These are phyloP conservation scores for Colletotrichum karsti DNA, from an alignment of 2,329 filamentous ascomycete species.

Conservation along the genomic window DNA sequence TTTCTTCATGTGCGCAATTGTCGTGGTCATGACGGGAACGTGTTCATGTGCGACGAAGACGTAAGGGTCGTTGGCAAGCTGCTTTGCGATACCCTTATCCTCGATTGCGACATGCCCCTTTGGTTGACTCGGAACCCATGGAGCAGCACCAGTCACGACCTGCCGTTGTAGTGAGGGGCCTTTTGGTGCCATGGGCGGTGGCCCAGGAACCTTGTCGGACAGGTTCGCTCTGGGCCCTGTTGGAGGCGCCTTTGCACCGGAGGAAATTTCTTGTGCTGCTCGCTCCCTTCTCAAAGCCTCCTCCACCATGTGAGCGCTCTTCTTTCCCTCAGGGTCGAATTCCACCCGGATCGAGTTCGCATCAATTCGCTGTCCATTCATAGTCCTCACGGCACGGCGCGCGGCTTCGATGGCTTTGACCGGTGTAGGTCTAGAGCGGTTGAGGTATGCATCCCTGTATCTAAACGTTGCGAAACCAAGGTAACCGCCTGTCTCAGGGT, in stretches of 20 bases:
- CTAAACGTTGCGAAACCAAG: conserved; percentile 92
- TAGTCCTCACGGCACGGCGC: conserved; percentile 79
- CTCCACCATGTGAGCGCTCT: conserved; percentile 82
- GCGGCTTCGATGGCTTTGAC: conserved; percentile 82
- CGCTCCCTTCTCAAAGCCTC: conserved; percentile 75
- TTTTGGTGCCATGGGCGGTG: conserved; percentile 87
- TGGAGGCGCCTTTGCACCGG: conserved; percentile 41
- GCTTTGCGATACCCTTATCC: conserved; percentile 70
- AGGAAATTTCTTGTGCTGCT: conserved; percentile 41
- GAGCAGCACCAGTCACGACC: conserved; percentile 34
- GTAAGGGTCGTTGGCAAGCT: conserved; percentile 83
- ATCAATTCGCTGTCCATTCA: conserved; percentile 83
- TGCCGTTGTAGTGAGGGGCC: conserved; percentile 73
- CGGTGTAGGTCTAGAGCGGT: conserved; percentile 58
- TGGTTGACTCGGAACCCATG: conserved; percentile 53
- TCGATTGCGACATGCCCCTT: conserved; percentile 67
- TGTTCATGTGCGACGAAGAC: conserved; percentile 88
- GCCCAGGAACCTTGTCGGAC: conserved; percentile 60
- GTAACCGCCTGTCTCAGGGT: conserved; percentile 93
- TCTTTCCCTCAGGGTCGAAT: conserved; percentile 87
- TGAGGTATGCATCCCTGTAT: conserved; percentile 77
- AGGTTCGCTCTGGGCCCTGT: conserved; percentile 45
- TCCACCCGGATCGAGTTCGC: conserved; percentile 81
- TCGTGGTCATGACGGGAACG: conserved; percentile 87
- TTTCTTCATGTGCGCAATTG: conserved; percentile 89